Conservation (phyloP, 768 basidiomycete species). For the Dioszegia hungarica region DNA sequence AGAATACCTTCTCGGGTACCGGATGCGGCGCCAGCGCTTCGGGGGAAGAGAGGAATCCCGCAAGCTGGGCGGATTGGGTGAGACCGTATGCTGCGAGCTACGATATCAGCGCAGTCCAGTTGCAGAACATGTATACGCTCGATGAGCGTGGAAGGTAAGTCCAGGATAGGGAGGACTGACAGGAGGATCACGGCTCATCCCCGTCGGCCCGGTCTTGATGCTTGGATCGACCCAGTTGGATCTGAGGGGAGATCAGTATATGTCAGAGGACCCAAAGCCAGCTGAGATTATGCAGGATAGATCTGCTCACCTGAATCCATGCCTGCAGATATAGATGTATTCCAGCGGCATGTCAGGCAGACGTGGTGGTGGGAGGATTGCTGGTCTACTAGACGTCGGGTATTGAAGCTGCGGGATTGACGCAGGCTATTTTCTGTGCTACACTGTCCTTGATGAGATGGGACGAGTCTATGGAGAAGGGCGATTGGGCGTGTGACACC, state of each 20-base stretch:
- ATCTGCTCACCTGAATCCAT: constrained; percentile 39
- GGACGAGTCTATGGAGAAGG: no score
- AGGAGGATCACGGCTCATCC: constrained; percentile 47
- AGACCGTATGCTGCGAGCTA: constrained; percentile 42
- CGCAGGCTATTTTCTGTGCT: no score
- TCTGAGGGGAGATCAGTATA: constrained; percentile 10
- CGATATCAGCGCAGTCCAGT: not conserved
- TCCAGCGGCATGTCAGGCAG: constrained; percentile 42
- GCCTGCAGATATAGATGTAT: constrained; percentile 46
- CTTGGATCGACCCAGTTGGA: constrained; percentile 47
- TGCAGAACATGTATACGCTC: no score
- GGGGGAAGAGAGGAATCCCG: constrained; percentile 33
- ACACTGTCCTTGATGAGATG: no score
- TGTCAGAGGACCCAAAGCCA: no score
- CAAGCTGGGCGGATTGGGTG: constrained; percentile 32
- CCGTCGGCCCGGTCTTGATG: constrained; percentile 38
- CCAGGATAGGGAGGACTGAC: constrained; percentile 22
- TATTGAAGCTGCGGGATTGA: no score
- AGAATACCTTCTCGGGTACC: constrained; percentile 43
- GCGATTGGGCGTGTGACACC: no score
- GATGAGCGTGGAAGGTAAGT: no score
- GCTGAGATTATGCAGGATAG: not conserved
- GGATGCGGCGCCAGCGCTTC: constrained; percentile 24
- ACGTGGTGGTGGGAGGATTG: no score
- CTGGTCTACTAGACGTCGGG: no score